Base-by-base conservation (phyloP, 2,329 filamentous ascomycete genomes). In the Sclerotinia glacialis region DNA sequence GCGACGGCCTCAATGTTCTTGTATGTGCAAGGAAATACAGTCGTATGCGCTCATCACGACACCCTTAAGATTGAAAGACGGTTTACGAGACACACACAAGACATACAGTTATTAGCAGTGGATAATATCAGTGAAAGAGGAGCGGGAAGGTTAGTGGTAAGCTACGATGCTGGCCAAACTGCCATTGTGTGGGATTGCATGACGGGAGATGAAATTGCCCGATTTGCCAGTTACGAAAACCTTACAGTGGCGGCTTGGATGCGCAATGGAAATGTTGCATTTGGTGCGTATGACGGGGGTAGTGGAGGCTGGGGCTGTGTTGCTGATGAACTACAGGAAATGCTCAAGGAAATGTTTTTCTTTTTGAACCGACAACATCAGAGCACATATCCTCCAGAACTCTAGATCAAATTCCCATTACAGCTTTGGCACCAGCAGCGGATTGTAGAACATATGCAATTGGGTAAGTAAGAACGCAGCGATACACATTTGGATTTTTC, bases 121-220 rank as follows among this genome's bases (percentile, higher is more conserved):
- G 95, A 99, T 77, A 98, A 93, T 75, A 87, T 91, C 66, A 97
- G 93, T 77, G 93, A 97, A 72, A 82, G 87, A 68, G 93, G 93
- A 3, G 89, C 89, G 0, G 95, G 94, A 37, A 85, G 93, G 70
- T 80, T 96, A 68, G 93, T 96, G 2, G 92, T 97, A 69, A 98
- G 93, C 80, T 97, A 97, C 75, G 95, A 99, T 81, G 86, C 86
- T 23, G 89, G 92, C 47, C 91, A 94, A 78, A 97, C 92, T 0
- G 92, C 93, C 5, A 97, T 98, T 75, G 92, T 98, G 9, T 99
- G 95, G 95, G 94, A 99, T 79, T 83, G 97, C 68, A 87, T 96
- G 80, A 96, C 92, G 0, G 95, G 95, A 59, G 88, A 93, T 68
- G 93, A 97, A 78, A 85, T 97, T 67, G 89, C 94, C 49, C 86